These are phyloP conservation scores for Dactylellina sp. DNA, from an alignment of 2,329 filamentous ascomycete genomes.

Conservation along the genomic window DNA sequence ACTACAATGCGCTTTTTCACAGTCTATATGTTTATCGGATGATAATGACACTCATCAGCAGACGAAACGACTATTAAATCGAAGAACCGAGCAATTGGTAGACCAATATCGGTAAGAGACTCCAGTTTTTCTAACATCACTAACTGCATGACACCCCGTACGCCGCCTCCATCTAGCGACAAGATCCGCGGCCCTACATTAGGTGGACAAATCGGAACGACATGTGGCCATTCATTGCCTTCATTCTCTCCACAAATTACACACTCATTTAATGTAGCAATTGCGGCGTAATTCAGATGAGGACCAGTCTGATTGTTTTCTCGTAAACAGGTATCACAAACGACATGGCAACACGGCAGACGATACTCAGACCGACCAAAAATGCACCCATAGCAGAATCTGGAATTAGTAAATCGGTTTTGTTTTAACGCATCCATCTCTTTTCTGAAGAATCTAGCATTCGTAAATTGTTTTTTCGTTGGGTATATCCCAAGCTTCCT, in stretches of 20 bases:
- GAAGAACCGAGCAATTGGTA: conserved; percentile 30
- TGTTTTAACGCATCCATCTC: too few relatives aligned
- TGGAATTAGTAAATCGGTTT: not conserved
- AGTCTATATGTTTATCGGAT: not conserved
- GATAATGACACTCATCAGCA: not conserved
- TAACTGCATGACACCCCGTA: conserved; percentile 18
- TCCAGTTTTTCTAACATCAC: conserved; percentile 11
- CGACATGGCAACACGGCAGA: conserved; percentile 19
- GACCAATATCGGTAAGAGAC: not conserved
- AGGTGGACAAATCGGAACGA: conserved; percentile 3
- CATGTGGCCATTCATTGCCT: conserved; percentile 5
- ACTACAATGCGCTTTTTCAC: not conserved
- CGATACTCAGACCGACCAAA: conserved; percentile 15
- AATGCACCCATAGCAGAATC: conserved; percentile 14
- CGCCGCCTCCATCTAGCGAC: conserved; percentile 25
- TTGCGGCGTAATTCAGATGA: not conserved
- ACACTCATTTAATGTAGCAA: not conserved
- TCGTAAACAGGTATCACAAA: conserved; percentile 7
- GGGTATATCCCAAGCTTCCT: not conserved
- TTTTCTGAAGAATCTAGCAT: conserved; percentile 5
- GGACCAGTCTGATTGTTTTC: not conserved
- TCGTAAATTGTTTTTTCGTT: not conserved
- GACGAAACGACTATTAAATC: conserved; percentile 24
- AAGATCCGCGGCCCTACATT: conserved; percentile 8
- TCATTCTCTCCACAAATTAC: conserved; percentile 3